These are phyloP conservation scores for Saccharomyces jurei DNA, from an alignment of 805 yeast species.

Conservation along the genomic window DNA sequence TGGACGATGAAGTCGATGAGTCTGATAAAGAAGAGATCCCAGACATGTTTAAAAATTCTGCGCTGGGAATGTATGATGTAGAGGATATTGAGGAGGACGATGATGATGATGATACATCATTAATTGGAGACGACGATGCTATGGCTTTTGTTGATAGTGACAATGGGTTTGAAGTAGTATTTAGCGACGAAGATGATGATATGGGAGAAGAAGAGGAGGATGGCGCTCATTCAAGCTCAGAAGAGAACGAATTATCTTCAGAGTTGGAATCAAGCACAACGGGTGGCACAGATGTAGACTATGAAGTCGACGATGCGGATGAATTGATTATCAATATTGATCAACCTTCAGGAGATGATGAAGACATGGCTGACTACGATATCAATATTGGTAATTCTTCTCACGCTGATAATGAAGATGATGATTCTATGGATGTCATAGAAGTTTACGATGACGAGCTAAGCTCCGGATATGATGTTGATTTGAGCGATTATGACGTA, in stretches of 20 bases:
- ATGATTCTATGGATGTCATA: slow-evolving; percentile 17
- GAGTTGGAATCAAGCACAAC: neutral
- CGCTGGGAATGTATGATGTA: slow-evolving; percentile 89
- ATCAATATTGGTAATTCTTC: slow-evolving; percentile 5
- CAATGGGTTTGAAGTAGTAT: slow-evolving; percentile 31
- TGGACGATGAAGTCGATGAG: slow-evolving; percentile 50
- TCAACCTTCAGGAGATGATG: slow-evolving; percentile 13
- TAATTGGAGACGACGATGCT: slow-evolving; percentile 39
- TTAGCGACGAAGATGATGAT: slow-evolving; percentile 29
- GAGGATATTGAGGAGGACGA: slow-evolving; percentile 62
- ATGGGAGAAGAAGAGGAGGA: slow-evolving; percentile 28
- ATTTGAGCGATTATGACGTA: slow-evolving; percentile 29
- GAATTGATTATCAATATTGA: slow-evolving; percentile 16
- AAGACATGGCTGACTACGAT: slow-evolving; percentile 3
- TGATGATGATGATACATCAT: slow-evolving; percentile 44
- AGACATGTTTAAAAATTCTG: slow-evolving; percentile 77
- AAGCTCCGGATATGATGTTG: slow-evolving; percentile 30
- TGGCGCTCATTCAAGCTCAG: slow-evolving; percentile 6
- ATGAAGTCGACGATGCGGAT: slow-evolving; percentile 24
- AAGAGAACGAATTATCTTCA: neutral
- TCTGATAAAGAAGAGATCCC: slow-evolving; percentile 65
- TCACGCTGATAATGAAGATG: slow-evolving; percentile 15
- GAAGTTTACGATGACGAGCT: slow-evolving; percentile 24
- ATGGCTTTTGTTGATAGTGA: slow-evolving; percentile 32
- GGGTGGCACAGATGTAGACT: slow-evolving; percentile 10